Percentiles rank a stretch among this genome's conserved stretches.
phyloP scores from a whole-genome alignment of 169 alveolate species.

The Fabrea salina region DNA sequence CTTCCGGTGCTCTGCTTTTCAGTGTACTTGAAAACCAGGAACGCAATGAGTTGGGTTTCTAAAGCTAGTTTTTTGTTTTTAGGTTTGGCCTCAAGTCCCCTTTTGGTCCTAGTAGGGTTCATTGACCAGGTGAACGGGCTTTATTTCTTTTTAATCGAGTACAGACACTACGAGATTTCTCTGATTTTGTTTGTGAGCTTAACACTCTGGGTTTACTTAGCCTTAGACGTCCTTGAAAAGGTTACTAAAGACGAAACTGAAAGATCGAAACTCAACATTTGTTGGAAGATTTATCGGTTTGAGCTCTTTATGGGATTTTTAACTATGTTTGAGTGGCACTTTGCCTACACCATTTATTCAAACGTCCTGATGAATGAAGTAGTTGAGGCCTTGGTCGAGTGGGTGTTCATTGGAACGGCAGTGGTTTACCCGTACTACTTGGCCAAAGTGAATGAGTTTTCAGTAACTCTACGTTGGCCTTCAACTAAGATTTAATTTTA shows the following conservation, averaged over 20 bases:
- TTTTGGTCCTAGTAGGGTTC: background rate
- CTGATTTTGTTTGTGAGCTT: background rate
- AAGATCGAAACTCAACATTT: background rate
- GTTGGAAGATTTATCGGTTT: background rate
- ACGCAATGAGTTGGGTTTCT: background rate
- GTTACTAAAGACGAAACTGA: background rate
- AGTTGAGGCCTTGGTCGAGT: slow-evolving; percentile 4
- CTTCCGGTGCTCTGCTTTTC: background rate
- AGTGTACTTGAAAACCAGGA: background rate
- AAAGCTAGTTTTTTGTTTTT: background rate
- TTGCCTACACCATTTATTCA: slow-evolving; percentile 1
- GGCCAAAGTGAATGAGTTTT: background rate
- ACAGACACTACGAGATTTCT: background rate
- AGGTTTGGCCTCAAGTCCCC: background rate
- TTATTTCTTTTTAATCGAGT: background rate
- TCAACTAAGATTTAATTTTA: no score
- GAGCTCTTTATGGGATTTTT: background rate
- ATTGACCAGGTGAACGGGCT: slow-evolving; percentile 5
- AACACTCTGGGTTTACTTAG: background rate
- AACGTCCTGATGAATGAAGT: background rate
- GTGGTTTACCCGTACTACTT: background rate
- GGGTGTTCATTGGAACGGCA: background rate
- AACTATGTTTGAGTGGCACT: slow-evolving; percentile 3
- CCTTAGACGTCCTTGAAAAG: background rate
- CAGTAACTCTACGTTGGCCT: background rate